phyloP scores from a whole-genome alignment of 1,139 yeast species.

The Hemisphaericaspora xylofermentans region DNA sequence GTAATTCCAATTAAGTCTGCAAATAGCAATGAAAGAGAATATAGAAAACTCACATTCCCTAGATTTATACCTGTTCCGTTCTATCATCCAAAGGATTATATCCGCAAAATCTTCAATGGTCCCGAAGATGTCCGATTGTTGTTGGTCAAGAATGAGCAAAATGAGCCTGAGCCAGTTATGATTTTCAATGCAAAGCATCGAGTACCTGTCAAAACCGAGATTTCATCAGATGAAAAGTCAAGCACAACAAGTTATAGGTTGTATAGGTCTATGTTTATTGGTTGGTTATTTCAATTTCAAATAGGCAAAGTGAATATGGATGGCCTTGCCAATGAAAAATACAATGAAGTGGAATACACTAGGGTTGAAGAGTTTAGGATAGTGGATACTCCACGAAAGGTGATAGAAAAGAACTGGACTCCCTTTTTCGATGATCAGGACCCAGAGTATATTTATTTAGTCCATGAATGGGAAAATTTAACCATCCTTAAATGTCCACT shows the following conservation, averaged over 20 bases:
- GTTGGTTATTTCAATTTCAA: neutral
- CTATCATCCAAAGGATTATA: conserved; percentile 17
- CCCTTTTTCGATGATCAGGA: neutral
- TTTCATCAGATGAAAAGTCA: neutral
- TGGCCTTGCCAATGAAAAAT: neutral
- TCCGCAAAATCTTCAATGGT: conserved; percentile 20
- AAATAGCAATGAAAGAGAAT: conserved; percentile 5
- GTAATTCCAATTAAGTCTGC: neutral
- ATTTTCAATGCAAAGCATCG: neutral
- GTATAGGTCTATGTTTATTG: neutral
- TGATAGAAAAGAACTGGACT: neutral
- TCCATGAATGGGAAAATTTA: neutral
- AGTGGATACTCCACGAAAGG: neutral
- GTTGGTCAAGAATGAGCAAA: neutral
- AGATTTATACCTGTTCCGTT: conserved; percentile 30
- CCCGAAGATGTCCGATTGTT: neutral
- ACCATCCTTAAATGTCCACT: neutral
- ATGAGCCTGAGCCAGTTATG: neutral
- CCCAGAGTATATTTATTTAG: neutral
- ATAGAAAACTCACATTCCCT: conserved; percentile 22
- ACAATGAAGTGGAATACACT: neutral
- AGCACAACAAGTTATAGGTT: neutral
- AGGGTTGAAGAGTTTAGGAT: neutral
- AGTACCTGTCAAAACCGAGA: neutral
- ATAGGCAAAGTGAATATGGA: neutral